Evolutionary conservation across 306 rosid genomes (phyloP).

Genomic region (Lathyrus tuberosus): DNA sequence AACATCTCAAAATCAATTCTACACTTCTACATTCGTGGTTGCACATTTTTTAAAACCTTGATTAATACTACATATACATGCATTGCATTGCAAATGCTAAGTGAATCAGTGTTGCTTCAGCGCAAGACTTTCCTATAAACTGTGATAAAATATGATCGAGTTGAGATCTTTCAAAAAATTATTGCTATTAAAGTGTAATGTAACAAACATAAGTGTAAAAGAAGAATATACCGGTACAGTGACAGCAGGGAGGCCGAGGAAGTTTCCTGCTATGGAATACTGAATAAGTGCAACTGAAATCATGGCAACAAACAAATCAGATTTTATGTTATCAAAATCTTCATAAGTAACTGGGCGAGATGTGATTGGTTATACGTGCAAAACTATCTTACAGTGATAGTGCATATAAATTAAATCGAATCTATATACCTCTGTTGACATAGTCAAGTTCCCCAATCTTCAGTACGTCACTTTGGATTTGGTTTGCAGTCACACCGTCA

Average conservation of each 20-base stretch:
- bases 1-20: too few species aligned
- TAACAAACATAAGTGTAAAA: not conserved
- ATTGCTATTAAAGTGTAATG: not conserved
- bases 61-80: too few species aligned
- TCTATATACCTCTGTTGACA: conserved; percentile 75
- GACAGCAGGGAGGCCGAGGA: conserved; percentile 82
- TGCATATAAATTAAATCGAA: too few species aligned
- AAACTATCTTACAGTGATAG: too few species aligned
- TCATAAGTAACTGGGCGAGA: not conserved
- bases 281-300: conserved; percentile 83
- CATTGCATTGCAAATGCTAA: conserved; percentile 69
- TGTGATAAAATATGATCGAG: conserved; percentile 33
- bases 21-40: too few species aligned
- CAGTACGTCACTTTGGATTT: conserved; percentile 69
- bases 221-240: conserved; percentile 61
- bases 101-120: conserved; percentile 81
- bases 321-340: conserved; percentile 1
- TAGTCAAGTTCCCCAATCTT: conserved; percentile 96
- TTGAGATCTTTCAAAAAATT: not conserved
- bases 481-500: conserved; percentile 84
- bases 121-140: conserved; percentile 87
- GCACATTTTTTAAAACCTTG: too few species aligned
- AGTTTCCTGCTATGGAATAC: conserved; percentile 83
- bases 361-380: not conserved
- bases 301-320: conserved; percentile 3